Percentiles rank a stretch among this genome's conserved stretches.
These are phyloP conservation scores for Nakazawaea sp. DNA, from an alignment of 805 yeast species.

Conservation along the genomic window DNA sequence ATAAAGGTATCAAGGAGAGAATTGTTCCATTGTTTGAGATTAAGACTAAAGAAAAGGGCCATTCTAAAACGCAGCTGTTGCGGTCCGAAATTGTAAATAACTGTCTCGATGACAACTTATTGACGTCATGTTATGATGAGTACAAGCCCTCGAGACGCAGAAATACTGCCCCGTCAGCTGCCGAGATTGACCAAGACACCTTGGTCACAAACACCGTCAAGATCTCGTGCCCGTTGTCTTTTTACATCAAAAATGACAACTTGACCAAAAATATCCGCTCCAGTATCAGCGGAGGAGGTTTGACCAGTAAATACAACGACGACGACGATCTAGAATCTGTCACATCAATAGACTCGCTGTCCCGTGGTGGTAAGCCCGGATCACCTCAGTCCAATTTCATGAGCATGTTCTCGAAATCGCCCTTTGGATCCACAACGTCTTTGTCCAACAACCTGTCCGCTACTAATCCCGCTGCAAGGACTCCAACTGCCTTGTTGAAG, in stretches of 20 bases:
- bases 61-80: constrained; percentile 30
- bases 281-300: constrained; percentile 11
- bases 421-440: not conserved
- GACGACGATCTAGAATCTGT: constrained; percentile 5
- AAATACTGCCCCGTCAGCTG: not conserved
- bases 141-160: constrained; percentile 13
- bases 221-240: constrained; percentile 26
- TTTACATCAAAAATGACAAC: constrained; percentile 20
- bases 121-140: constrained; percentile 45
- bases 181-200: constrained; percentile 14
- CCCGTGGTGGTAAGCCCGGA: constrained; percentile 6
- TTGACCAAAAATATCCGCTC: constrained; percentile 3
- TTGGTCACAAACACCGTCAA: constrained; percentile 29
- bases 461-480: not conserved
- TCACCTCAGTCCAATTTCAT: constrained; percentile 5
- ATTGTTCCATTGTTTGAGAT: constrained; percentile 56
- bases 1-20: constrained; percentile 39
- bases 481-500: not conserved
- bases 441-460: constrained; percentile 1
- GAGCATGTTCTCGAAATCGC: constrained; percentile 6
- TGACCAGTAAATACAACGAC: constrained; percentile 16
- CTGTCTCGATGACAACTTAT: constrained; percentile 53
- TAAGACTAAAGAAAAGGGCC: constrained; percentile 42
- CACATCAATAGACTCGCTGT: constrained; percentile 4
- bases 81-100: constrained; percentile 54